Evolutionary conservation across 1,284 basidiomycete genomes (phyloP), one percentile per base, ranked within the genome.

Genomic region (Porodaedalea pini): DNA sequence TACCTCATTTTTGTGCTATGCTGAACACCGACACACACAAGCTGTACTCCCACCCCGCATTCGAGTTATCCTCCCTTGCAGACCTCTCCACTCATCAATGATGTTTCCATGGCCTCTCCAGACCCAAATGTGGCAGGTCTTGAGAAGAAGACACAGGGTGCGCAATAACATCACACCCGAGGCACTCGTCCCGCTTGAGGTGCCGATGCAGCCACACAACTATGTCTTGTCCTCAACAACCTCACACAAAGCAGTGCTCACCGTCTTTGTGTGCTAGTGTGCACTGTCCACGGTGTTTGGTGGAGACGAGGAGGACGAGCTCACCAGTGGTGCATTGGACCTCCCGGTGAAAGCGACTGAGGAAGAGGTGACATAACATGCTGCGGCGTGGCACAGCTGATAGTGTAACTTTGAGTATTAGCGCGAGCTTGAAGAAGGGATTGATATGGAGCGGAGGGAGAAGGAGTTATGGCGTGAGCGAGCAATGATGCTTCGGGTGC

Each of bases 291-390:
- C 71, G 55, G 81, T 73, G 19, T 79, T 81, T 34, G 81, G 75
- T 6, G n/a, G n/a, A n/a, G 85, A 85, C 27, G 76, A 75, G 21
- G 73, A 73, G n/a, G 75, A 73, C 2, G 81, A 81, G 57, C 80
- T 80, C 21, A 77, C 76, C 37, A 72, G 78, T 11, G 69, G 29
- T 63, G 15, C 13, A 8, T 8, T 64, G 23, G 61, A 44, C 21
- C 63, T 73, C 15, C 69, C 70, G 8, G 71, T 73, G 48, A 71
- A 72, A 57, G 70, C 71, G 37, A 74, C 73, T 1, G 85, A 83
- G 68, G 23, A 92, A 92, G 78, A 80, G 90, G 43, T 77, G 86
- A 2, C 85, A 88, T 69, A 92, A 92, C 69, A 92, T 90, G 1
- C 69, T 11, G 90, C 90, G 0, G 90, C 90, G 39, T 78, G 90